Conservation (phyloP, 108 stramenopile genomes). For the Pseudonitzschia pungens region DNA sequence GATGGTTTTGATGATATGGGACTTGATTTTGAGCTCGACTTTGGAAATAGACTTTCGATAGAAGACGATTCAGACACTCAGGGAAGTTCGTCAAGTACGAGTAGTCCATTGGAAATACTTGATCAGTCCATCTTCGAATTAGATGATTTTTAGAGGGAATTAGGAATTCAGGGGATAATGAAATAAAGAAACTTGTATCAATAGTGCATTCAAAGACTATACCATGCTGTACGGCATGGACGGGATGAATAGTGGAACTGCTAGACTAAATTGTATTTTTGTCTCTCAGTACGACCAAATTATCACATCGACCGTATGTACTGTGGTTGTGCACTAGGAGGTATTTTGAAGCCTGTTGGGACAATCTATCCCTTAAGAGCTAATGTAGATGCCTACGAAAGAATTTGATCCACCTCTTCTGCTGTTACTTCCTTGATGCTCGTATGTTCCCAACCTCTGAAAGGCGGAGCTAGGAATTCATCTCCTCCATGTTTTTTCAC, state of each 20-base stretch:
- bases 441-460: slow-evolving; percentile 62
- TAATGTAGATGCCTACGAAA: slow-evolving; percentile 1
- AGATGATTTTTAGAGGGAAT: slow-evolving; percentile 15
- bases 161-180: background rate
- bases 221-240: too few relatives aligned
- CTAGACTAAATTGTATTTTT: too few relatives aligned
- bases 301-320: too few relatives aligned
- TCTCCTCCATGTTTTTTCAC: slow-evolving; percentile 39
- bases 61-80: background rate
- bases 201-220: too few relatives aligned
- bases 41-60: slow-evolving; percentile 8
- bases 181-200: too few relatives aligned
- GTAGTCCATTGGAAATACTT: slow-evolving; percentile 4
- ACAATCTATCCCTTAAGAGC: too few relatives aligned
- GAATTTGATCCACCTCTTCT: slow-evolving; percentile 69
- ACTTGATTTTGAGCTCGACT: slow-evolving; percentile 14
- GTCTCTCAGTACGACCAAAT: too few relatives aligned
- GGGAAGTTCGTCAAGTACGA: background rate
- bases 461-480: slow-evolving; percentile 41
- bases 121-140: slow-evolving; percentile 11
- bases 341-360: too few relatives aligned
- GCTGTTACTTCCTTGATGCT: slow-evolving; percentile 64
- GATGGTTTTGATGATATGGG: slow-evolving; percentile 10
- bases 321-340: too few relatives aligned
- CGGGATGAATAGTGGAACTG: too few relatives aligned